Evolutionary conservation across 768 basidiomycete species (phyloP).

Genomic region (Trametes cinnabarina): DNA sequence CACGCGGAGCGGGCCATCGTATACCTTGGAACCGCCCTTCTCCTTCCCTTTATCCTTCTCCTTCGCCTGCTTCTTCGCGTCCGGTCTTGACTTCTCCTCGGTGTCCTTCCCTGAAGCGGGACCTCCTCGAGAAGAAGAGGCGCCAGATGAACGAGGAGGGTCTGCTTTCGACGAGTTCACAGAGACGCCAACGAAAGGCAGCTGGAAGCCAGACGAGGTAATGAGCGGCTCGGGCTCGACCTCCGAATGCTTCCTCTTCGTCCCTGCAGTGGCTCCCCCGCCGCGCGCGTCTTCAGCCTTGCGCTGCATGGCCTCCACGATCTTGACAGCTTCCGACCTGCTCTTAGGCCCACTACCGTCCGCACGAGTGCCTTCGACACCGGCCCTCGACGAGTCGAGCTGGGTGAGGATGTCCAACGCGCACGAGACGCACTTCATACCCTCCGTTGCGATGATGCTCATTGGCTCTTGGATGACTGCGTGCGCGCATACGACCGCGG

Average conservation of each 20-base stretch:
- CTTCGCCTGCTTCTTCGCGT: conserved; percentile 23
- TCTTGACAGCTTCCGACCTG: conserved; percentile 37
- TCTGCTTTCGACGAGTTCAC: conserved; percentile 29
- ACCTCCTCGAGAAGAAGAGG: conserved; percentile 9
- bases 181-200: conserved; percentile 43
- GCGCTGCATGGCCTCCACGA: conserved; percentile 40
- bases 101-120: conserved; percentile 8
- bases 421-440: conserved; percentile 44
- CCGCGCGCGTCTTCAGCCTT: conserved; percentile 39
- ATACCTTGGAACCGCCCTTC: conserved; percentile 39
- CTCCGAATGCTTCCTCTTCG: conserved; percentile 46
- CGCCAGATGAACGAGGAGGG: conserved; percentile 8
- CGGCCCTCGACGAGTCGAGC: conserved; percentile 22
- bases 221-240: conserved; percentile 32
- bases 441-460: conserved; percentile 46
- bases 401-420: conserved; percentile 46
- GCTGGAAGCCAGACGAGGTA: conserved; percentile 34
- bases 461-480: conserved; percentile 54
- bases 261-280: conserved; percentile 27
- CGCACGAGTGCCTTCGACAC: conserved; percentile 31
- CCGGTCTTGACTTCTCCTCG: conserved; percentile 6
- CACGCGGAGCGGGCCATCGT: conserved; percentile 47
- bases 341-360: conserved; percentile 26
- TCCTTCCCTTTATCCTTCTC: conserved; percentile 34
- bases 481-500: conserved; percentile 63